phyloP scores from a whole-genome alignment of 371 early-diverging fungal species.

The Zopfochytrium polystomum region DNA sequence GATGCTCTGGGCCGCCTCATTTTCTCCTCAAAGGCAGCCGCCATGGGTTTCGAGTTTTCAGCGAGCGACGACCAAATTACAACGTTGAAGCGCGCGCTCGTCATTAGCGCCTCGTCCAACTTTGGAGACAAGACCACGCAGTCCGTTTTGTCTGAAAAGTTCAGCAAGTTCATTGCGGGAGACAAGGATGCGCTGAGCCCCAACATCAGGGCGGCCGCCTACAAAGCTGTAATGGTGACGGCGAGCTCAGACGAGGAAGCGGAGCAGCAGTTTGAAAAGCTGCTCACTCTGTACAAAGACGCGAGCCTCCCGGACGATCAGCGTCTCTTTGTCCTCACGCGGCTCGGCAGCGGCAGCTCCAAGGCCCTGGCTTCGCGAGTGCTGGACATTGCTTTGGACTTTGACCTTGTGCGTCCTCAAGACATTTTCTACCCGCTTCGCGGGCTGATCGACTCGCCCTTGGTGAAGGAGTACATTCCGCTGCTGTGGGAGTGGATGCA shows the following conservation, averaged over 20 bases:
- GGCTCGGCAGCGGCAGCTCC: constrained; percentile 66
- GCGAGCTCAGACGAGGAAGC: constrained; percentile 48
- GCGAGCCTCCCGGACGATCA: constrained; percentile 66
- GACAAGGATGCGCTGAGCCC: constrained; percentile 67
- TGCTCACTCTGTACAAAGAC: constrained; percentile 71
- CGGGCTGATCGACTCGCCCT: no score
- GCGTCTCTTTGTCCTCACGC: constrained; percentile 69
- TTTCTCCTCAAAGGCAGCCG: constrained; percentile 40
- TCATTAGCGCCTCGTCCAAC: constrained; percentile 49
- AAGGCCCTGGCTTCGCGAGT: constrained; percentile 57
- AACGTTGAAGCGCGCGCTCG: constrained; percentile 49
- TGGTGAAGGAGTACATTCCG: no score
- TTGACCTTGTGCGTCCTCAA: constrained; percentile 72
- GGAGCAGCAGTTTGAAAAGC: constrained; percentile 70
- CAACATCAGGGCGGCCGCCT: constrained; percentile 80
- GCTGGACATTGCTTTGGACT: constrained; percentile 61
- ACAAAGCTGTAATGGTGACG: constrained; percentile 65
- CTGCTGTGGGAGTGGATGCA: constrained; percentile 77
- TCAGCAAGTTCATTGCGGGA: constrained; percentile 55
- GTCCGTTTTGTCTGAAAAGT: constrained; percentile 59
- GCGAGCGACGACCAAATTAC: constrained; percentile 35
- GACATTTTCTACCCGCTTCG: constrained; percentile 69
- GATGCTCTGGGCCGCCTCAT: constrained; percentile 40
- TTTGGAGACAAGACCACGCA: constrained; percentile 52
- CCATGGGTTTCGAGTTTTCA: constrained; percentile 48